These are phyloP conservation scores for Citrullus mucosospermus DNA, from an alignment of 306 rosid genomes.

Conservation along the genomic window DNA sequence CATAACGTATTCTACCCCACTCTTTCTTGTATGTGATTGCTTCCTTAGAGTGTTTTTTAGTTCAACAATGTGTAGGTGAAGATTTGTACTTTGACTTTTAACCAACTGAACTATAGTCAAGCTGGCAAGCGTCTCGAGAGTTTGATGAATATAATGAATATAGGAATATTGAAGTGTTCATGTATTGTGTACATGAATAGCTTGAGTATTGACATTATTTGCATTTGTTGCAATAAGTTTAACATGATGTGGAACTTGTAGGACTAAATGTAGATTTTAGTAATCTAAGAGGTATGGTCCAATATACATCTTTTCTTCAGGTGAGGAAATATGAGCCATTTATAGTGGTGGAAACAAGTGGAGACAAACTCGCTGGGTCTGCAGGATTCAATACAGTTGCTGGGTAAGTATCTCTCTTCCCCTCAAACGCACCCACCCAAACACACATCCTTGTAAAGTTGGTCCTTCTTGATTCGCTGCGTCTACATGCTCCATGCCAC, in stretches of 20 bases:
- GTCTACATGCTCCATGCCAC: background rate
- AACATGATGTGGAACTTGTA: background rate
- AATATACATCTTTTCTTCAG: conserved; percentile 21
- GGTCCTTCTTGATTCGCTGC: background rate
- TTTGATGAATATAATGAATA: background rate
- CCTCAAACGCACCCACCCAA: no score
- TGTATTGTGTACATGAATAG: background rate
- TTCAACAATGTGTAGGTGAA: no score
- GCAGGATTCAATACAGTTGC: conserved; percentile 70
- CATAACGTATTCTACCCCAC: background rate
- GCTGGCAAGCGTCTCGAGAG: no score
- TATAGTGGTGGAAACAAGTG: conserved; percentile 61
- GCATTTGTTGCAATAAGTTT: background rate
- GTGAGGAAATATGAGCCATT: conserved; percentile 67
- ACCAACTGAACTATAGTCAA: no score
- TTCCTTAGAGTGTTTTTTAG: background rate
- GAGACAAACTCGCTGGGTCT: conserved; percentile 72
- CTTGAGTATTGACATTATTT: background rate
- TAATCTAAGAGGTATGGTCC: background rate
- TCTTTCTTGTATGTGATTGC: background rate
- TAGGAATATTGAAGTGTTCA: background rate
- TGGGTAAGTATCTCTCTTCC: conserved; percentile 37
- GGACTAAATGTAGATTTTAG: background rate
- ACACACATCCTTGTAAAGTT: background rate
- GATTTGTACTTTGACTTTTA: no score